Evolutionary conservation across 768 basidiomycete genomes (phyloP).

Genomic region (Suillus clintonianus): DNA sequence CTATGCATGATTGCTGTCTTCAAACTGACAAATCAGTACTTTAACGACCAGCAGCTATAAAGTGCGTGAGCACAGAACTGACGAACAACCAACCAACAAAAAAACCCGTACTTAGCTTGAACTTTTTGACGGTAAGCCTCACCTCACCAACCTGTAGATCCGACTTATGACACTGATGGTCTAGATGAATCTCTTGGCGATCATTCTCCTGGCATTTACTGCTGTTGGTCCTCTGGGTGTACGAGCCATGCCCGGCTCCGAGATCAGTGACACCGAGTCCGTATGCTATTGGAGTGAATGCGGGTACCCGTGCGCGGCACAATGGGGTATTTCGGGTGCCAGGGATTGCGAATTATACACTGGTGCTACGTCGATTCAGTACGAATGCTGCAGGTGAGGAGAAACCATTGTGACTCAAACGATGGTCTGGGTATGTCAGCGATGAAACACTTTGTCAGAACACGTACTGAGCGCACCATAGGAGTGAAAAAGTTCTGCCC

Average conservation of each 20-base stretch:
- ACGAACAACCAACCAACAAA: too few relatives aligned
- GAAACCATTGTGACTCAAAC: too few relatives aligned
- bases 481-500: background rate
- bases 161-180: background rate
- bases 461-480: background rate
- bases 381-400: background rate
- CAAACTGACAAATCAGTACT: too few relatives aligned
- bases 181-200: background rate
- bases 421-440: background rate
- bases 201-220: background rate
- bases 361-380: background rate
- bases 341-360: conserved; percentile 1
- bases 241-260: too few relatives aligned
- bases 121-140: background rate
- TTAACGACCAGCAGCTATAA: too few relatives aligned
- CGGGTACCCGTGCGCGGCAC: background rate
- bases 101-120: background rate
- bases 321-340: background rate
- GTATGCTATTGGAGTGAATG: background rate
- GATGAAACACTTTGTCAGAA: background rate
- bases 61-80: too few relatives aligned
- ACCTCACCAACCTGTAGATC: background rate
- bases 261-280: background rate
- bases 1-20: too few relatives aligned
- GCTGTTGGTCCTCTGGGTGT: too few relatives aligned